A percentile compares a stretch with the other conserved stretches of the same genome.
Evolutionary conservation across 805 yeast genomes (phyloP).

Genomic region (Spathaspora passalidarum): DNA sequence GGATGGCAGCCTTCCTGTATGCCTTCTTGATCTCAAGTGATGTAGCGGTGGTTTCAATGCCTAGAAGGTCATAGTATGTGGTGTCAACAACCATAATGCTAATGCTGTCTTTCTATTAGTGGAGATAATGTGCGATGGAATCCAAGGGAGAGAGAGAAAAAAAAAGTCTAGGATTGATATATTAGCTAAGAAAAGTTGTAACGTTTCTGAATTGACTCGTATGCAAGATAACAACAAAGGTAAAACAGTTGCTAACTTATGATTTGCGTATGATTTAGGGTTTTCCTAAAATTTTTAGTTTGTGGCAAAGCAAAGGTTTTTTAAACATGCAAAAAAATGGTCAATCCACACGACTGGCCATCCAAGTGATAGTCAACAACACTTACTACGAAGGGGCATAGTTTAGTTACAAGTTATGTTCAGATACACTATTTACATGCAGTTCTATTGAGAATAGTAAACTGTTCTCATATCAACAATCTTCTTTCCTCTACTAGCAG

Average conservation of each 20-base stretch:
- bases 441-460: conserved; percentile 58
- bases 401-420: neutral
- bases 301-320: neutral
- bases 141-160: no score
- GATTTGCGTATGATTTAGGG: neutral
- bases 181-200: no score
- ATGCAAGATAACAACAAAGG: no score
- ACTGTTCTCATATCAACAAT: conserved; percentile 88
- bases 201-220: no score
- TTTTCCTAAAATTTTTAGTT: neutral
- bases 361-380: neutral
- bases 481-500: conserved; percentile 90
- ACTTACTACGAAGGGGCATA: neutral
- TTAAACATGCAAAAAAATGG: neutral
- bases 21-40: conserved; percentile 44
- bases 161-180: no score
- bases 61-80: conserved; percentile 39
- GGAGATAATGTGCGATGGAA: no score
- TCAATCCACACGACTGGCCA: neutral
- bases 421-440: conserved; percentile 6
- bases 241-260: neutral
- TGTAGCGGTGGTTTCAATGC: conserved; percentile 33
- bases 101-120: no score
- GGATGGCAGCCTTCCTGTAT: conserved; percentile 43
- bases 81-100: conserved; percentile 46